phyloP scores from a whole-genome alignment of 1,284 basidiomycete genomes.

The Hymenochaete sp. region DNA sequence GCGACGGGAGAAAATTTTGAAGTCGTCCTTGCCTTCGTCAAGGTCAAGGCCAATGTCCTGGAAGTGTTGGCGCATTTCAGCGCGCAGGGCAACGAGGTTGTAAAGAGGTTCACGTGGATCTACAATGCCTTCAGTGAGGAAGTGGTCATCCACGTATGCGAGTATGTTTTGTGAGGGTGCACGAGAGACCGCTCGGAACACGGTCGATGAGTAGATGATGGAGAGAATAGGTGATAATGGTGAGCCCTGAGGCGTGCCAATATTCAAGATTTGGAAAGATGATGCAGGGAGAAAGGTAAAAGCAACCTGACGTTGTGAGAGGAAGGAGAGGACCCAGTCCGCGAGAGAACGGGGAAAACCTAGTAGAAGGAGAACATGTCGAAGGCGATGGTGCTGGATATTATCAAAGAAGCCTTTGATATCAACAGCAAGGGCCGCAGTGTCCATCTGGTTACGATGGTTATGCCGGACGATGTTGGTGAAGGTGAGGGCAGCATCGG shows the following conservation, averaged over 20 bases:
- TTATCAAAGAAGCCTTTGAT: conserved; percentile 1
- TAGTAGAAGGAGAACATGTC: background rate
- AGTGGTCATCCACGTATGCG: background rate
- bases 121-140: background rate
- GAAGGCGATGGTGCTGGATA: background rate
- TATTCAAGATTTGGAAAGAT: background rate
- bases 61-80: background rate
- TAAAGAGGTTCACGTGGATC: no score
- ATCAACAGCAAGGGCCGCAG: background rate
- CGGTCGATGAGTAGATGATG: background rate
- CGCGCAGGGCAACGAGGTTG: background rate
- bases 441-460: background rate
- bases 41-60: background rate
- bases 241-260: background rate
- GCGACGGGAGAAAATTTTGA: background rate
- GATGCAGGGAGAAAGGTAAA: background rate
- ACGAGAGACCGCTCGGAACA: background rate
- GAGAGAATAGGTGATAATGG: background rate
- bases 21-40: background rate
- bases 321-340: background rate
- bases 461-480: background rate
- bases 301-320: background rate
- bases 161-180: background rate
- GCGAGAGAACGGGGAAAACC: background rate
- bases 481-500: background rate